Percentiles rank a stretch among this genome's conserved stretches.
Conservation (phyloP, 2,329 filamentous ascomycete genomes). For the Diaporthe velutina region DNA sequence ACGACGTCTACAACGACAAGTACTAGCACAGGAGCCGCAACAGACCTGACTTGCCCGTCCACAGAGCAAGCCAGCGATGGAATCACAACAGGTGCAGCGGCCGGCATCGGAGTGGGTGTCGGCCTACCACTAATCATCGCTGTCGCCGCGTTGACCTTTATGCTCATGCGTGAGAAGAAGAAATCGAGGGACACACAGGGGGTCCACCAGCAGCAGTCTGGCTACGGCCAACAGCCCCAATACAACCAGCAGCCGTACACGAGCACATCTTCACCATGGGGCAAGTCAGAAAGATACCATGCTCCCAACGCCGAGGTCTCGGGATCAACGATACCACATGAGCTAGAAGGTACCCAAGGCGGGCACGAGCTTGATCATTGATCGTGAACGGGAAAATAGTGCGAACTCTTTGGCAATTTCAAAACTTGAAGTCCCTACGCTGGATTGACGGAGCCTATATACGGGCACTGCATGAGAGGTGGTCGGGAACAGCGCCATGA, state of each 20-base stretch:
- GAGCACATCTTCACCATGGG: not conserved
- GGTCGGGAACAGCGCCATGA: not conserved
- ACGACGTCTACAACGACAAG: not conserved
- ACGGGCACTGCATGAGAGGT: not conserved
- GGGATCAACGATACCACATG: not conserved
- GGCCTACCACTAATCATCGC: not conserved
- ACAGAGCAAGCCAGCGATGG: not conserved
- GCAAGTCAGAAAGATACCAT: not conserved
- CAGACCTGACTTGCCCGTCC: not conserved
- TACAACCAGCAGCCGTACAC: not conserved
- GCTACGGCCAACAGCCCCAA: not conserved
- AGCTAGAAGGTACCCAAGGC: not conserved
- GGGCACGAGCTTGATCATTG: not conserved
- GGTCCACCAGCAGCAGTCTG: not conserved
- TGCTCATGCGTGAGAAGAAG: conserved; percentile 2
- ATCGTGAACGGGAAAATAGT: not conserved
- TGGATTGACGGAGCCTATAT: not conserved
- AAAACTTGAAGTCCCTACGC: not conserved
- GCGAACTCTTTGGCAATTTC: too few relatives aligned
- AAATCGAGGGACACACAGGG: not conserved
- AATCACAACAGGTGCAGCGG: conserved; percentile 4
- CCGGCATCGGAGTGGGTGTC: conserved; percentile 18
- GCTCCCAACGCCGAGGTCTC: not conserved
- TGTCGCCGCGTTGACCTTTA: not conserved
- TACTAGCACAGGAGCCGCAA: not conserved